Conservation (phyloP, 768 basidiomycete species). For the Zangia roseola region DNA sequence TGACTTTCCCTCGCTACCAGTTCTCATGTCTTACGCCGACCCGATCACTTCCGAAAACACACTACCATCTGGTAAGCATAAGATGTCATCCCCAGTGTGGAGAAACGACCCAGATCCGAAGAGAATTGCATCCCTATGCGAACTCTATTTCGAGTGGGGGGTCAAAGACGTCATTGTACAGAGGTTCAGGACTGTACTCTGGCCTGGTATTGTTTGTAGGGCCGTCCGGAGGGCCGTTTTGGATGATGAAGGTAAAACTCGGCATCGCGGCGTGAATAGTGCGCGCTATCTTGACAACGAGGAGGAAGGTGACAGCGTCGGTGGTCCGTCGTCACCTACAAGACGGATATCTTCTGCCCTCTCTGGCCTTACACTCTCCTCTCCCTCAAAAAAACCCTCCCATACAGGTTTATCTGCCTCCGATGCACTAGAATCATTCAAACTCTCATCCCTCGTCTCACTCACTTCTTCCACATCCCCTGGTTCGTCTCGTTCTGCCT, state of each 20-base stretch:
- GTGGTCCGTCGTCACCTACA: conserved; percentile 14
- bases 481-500: conserved; percentile 1
- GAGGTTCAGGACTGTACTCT: conserved; percentile 80
- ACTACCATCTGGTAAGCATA: conserved; percentile 31
- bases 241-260: conserved; percentile 39
- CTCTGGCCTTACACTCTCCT: conserved; percentile 15
- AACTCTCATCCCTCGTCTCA: conserved; percentile 14
- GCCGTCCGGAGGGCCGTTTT: conserved; percentile 66
- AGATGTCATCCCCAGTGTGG: conserved; percentile 43
- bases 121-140: conserved; percentile 75
- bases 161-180: conserved; percentile 79
- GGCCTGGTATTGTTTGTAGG: conserved; percentile 71
- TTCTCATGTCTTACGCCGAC: conserved; percentile 73
- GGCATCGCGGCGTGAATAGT: not conserved
- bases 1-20: conserved; percentile 69
- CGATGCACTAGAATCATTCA: conserved; percentile 7
- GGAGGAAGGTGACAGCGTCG: not conserved
- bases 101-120: conserved; percentile 62
- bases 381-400: conserved; percentile 14
- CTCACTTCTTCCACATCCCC: conserved; percentile 6
- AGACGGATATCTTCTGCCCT: conserved; percentile 12
- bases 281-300: not conserved
- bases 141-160: conserved; percentile 92
- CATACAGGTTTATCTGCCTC: not conserved
- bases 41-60: conserved; percentile 73